These are phyloP conservation scores for Isoetes taiwanensis DNA, from an alignment of 75 land plant species.

Conservation along the genomic window DNA sequence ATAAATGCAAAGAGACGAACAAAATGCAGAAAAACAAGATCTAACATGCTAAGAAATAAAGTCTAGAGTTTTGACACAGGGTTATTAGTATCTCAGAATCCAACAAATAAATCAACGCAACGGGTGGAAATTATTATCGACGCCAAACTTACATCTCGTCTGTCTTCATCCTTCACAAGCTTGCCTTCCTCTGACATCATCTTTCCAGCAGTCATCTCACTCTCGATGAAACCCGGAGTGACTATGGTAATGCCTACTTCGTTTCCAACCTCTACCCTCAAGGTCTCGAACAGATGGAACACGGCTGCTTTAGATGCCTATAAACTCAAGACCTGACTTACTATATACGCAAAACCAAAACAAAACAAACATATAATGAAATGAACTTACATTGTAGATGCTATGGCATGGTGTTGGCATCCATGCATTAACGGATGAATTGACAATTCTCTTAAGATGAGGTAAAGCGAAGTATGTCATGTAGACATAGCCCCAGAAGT, in stretches of 20 bases:
- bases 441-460: constrained; percentile 37
- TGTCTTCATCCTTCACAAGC: constrained; percentile 21
- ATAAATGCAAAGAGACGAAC: too few relatives aligned
- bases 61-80: too few relatives aligned
- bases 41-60: too few relatives aligned
- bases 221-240: constrained; percentile 53
- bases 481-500: constrained; percentile 70
- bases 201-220: constrained; percentile 63
- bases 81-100: too few relatives aligned
- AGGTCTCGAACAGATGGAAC: constrained; percentile 39
- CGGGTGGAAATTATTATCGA: not conserved
- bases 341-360: too few relatives aligned
- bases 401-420: constrained; percentile 45
- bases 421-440: constrained; percentile 46
- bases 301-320: constrained; percentile 72
- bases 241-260: constrained; percentile 41
- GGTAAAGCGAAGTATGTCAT: constrained; percentile 55
- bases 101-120: too few relatives aligned
- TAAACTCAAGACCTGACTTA: too few relatives aligned
- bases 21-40: too few relatives aligned
- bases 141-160: constrained; percentile 45
- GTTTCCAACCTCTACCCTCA: constrained; percentile 47
- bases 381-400: constrained; percentile 51
- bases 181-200: constrained; percentile 30
- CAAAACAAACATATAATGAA: not conserved